Base-by-base conservation (phyloP, 768 basidiomycete species). In the Pisolithus tinctorius region DNA sequence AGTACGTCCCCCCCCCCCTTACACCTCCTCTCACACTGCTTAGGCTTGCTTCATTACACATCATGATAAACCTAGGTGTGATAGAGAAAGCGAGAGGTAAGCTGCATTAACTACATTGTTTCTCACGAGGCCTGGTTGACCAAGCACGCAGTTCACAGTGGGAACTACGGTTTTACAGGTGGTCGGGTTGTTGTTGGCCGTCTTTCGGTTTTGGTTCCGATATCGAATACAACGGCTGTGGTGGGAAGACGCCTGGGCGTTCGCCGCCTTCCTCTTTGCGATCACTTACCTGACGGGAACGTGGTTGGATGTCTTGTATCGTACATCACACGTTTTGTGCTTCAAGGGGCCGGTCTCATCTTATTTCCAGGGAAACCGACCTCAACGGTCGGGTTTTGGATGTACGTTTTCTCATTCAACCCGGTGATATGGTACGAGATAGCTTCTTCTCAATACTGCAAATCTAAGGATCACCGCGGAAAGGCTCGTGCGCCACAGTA, bases 191-290 rank as follows among this genome's bases (percentile, higher is more conserved):
- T 34, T 49, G 25, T 37, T 53, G 26, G 52, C 52, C 14, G 5
- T 61, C 13, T 55, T 64, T 25, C 54, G 60, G 25, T 9, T 63
- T 16, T 46, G 58, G 47, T 60, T 62, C 31, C 62, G 63, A 26
- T 42, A 59, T 23, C 45, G 25, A 23, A 57, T 64, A 29, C 51
- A 47, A 37, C 51, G 55, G 11, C 42, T 63, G 20, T 60, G 63
- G 23, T 45, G 58, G 49, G 63, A 64, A 11, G 63, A 64, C 27
- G 26, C 51, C 37, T 63, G 52, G 55, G 62, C 62, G 6, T 40
- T 36, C 0, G 31, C 53, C 10, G 62, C 59, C 1, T 45, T 63
- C 31, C 4, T 52, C 9, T 63, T 45, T 7, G 62, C 57, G 11
- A 27, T 20, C 16, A 37, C 52, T 6, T 45, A 36, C 17, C 23